These are phyloP conservation scores for Gigaspora rosea DNA, from an alignment of 192 early-diverging fungal species.

Conservation along the genomic window DNA sequence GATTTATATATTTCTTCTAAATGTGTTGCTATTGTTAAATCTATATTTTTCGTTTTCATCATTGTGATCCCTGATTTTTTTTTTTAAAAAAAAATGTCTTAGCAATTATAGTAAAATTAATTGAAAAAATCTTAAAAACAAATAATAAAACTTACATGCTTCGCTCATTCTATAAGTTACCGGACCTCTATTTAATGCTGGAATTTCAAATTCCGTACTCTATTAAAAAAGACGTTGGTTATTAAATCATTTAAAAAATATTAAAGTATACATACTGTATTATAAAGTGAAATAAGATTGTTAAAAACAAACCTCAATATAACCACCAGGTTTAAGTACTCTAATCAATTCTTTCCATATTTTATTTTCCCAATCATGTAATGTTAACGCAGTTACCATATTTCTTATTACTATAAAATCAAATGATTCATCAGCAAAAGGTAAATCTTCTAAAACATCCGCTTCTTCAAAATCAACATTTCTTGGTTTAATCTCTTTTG, in stretches of 20 bases:
- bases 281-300: background rate
- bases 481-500: conserved; percentile 39
- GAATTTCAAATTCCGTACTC: conserved; percentile 15
- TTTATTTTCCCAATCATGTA: conserved; percentile 23
- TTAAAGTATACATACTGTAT: background rate
- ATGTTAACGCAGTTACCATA: conserved; percentile 29
- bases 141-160: conserved; percentile 5
- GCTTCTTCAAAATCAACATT: conserved; percentile 37
- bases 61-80: background rate
- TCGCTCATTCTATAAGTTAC: background rate
- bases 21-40: background rate
- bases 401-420: conserved; percentile 43
- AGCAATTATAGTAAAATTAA: background rate
- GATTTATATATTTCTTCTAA: background rate
- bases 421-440: conserved; percentile 34
- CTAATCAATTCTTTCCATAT: conserved; percentile 30
- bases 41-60: conserved; percentile 12
- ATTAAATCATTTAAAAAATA: background rate
- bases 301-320: conserved; percentile 23
- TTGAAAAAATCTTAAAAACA: background rate
- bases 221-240: background rate
- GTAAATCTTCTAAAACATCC: conserved; percentile 35
- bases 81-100: background rate
- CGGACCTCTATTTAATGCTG: background rate
- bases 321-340: conserved; percentile 42